Base-by-base conservation (phyloP, 176 grass and related monocot genomes). In the Ananas comosus region DNA sequence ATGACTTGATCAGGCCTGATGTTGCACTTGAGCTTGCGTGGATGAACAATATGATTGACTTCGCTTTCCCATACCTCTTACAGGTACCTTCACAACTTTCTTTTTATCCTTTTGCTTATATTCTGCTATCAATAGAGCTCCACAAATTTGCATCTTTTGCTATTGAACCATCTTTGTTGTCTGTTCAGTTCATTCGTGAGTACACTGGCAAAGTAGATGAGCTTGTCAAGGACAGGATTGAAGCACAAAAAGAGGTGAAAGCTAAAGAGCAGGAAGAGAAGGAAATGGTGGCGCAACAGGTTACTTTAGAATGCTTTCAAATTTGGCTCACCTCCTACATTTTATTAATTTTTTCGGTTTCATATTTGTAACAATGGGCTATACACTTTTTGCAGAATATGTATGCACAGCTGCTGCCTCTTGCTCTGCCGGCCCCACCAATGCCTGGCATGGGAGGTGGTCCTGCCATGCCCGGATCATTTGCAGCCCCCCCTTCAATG, bases 11-110 rank as follows among this genome's bases (percentile, higher is more conserved):
- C 51, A 84, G 95, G 2, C 84, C 87, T 0, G 95, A 99, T 86
- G 87, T 99, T 67, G 90, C 85, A 24, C 90, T 99, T 72, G 95
- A 99, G 80, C 95, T 94, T 82, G 95, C 95, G 33, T 99, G 95
- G 90, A 86, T 90, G 70, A 99, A 99, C 74, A 90, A 92, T 71
- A 91, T 99, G 90, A 48, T 99, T 24, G 95, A 94, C 78, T 94
- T 99, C 76, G 89, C 89, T 68, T 94, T 99, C 84, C 95, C 95
- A 72, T 99, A 88, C 81, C 71, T 99, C 51, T 74, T 99, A 58
- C 95, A 99, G 95, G 95, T 99, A 61, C 19, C 68, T 51, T 50
- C 64, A 48, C 53, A 18, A 27, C 64, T 49, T 63, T 10, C 18
- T 69, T 19, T 64, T 2, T 24, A 22, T 73, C 67, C 33, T 42